A percentile compares a stretch with the other conserved stretches of the same genome.
Evolutionary conservation across 2,329 filamentous ascomycete species (phyloP).

Genomic region (Sphaceloma murrayae): DNA sequence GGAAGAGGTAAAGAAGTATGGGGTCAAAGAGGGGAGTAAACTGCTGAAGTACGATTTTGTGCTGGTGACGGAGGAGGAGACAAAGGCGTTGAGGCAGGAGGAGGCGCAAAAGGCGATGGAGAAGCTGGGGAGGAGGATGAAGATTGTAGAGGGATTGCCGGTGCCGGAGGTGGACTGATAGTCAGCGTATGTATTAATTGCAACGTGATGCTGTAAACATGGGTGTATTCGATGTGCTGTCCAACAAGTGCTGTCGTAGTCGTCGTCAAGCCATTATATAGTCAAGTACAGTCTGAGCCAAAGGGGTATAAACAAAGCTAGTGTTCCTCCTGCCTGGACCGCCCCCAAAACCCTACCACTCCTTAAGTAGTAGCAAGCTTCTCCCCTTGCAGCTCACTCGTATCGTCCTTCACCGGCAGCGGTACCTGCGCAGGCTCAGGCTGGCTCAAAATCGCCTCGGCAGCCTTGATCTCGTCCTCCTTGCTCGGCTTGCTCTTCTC

Average conservation of each 20-base stretch:
- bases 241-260: conserved; percentile 3
- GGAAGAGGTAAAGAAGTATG: conserved; percentile 50
- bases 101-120: conserved; percentile 58
- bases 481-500: background rate
- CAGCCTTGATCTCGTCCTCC: conserved; percentile 1
- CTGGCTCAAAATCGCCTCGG: conserved; percentile 20
- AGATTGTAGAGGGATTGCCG: conserved; percentile 65
- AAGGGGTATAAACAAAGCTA: conserved; percentile 12
- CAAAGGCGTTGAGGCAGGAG: conserved; percentile 53
- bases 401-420: conserved; percentile 18
- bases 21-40: conserved; percentile 53
- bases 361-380: background rate
- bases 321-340: too few relatives aligned
- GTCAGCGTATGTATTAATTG: background rate
- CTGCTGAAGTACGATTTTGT: conserved; percentile 59
- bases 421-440: conserved; percentile 23
- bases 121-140: conserved; percentile 57
- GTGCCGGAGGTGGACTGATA: conserved; percentile 56
- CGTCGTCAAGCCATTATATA: too few relatives aligned
- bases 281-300: conserved; percentile 3
- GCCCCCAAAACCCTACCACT: background rate
- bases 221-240: conserved; percentile 1
- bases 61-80: conserved; percentile 61
- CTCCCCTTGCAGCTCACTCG: background rate
- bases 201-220: background rate